Evolutionary conservation across 164 flowering plant genomes (phyloP).

Genomic region (Sextonia rubra): DNA sequence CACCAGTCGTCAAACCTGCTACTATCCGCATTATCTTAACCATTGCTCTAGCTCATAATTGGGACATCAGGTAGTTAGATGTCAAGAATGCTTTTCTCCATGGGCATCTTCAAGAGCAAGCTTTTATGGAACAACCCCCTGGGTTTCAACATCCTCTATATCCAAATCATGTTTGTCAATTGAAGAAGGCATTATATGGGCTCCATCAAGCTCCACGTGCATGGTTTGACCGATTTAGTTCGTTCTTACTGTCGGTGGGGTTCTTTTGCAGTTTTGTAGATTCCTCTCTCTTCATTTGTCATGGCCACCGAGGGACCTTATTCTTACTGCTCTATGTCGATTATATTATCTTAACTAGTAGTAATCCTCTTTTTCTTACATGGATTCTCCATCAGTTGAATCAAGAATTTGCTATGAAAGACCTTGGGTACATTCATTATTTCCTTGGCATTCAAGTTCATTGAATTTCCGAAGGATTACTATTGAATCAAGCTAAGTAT

Average conservation of each 20-base stretch:
- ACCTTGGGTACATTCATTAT: too few relatives aligned
- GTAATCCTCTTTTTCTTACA: neutral
- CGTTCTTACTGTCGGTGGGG: neutral
- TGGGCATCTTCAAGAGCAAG: neutral
- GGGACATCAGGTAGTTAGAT: neutral
- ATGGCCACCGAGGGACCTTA: neutral
- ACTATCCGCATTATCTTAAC: slow-evolving; percentile 1
- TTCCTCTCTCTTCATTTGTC: neutral
- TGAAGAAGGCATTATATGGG: neutral
- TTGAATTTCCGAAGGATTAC: neutral
- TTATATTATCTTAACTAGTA: neutral
- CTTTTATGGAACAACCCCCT: slow-evolving; percentile 9
- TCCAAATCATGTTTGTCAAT: neutral
- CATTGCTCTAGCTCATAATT: neutral
- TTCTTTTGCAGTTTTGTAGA: neutral
- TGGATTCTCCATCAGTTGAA: neutral
- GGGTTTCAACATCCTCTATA: neutral
- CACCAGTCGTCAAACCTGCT: slow-evolving; percentile 8
- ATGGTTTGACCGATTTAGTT: neutral
- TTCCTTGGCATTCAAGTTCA: too few relatives aligned
- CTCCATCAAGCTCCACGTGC: neutral
- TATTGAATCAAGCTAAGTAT: neutral
- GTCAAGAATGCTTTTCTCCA: neutral
- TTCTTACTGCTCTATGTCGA: neutral
- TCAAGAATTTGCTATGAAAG: too few relatives aligned